Evolutionary conservation across 2,329 filamentous ascomycete genomes (phyloP), one percentile per base, ranked within the genome.

Genomic region (Amylocarpus encephaloides): DNA sequence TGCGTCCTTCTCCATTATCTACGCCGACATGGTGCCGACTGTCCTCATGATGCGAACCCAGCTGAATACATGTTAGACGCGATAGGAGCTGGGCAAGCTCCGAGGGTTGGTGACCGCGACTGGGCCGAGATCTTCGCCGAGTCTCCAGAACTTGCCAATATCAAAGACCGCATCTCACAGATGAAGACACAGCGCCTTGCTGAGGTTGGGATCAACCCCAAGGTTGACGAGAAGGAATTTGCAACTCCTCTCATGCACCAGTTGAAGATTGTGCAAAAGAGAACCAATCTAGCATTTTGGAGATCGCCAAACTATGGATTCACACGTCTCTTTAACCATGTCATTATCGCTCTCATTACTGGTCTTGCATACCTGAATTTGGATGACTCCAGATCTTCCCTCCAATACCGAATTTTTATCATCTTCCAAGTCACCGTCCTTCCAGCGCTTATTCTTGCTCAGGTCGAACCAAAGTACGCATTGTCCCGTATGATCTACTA

Each of bases 351-450:
- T 1, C 64, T 95, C 12, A 71, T 94, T 49, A 88, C 85, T 0
- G 90, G 90, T 59, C 75, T 95, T 11, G 85, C 85, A 32, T 95
- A 86, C 67, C 73, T 94, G 43, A 79, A 88, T 53, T 79, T 95
- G 7, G 83, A 92, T 63, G 70, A 90, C 62, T 89, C 85, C 2
- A 79, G 85, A 9, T 72, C 83, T 1, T 87, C 85, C 1, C 76
- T 95, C 4, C 90, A 95, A 68, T 87, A 93, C 72, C 83, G 85
- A 53, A 79, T 95, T 55, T 95, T 95, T 68, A 81, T 92, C 68
- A 87, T 93, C 67, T 95, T 95, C 78, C 88, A 94, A 66, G 81
- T 90, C 46, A 89, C 88, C 0, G 86, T 95, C 18, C 75, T 95
- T 22, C 88, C 89, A 0, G 86, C 87, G 1, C 74, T 94, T 29